Percentiles rank a stretch among this genome's conserved stretches.
phyloP scores from a whole-genome alignment of 495 filamentous ascomycete genomes.

The Penicillium canescens region DNA sequence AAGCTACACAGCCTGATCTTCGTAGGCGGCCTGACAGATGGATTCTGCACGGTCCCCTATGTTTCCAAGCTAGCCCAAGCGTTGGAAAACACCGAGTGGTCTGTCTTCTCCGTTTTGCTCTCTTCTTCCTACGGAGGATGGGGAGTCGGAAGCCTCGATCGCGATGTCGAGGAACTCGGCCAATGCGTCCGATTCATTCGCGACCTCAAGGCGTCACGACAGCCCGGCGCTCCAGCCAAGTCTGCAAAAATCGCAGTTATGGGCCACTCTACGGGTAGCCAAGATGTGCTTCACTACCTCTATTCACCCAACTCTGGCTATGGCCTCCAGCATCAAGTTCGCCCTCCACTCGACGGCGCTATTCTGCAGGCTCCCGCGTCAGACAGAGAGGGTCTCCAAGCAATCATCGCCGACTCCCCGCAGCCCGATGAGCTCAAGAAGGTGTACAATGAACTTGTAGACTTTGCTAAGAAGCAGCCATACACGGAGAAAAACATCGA shows the following conservation, averaged over 20 bases:
- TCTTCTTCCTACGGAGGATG: conserved; percentile 71
- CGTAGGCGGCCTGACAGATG: conserved; percentile 82
- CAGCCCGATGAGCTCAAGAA: conserved; percentile 30
- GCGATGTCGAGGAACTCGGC: conserved; percentile 74
- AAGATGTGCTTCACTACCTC: conserved; percentile 84
- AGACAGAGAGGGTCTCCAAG: conserved; percentile 68
- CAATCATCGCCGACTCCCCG: conserved; percentile 16
- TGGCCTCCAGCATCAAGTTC: conserved; percentile 24
- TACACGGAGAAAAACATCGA: conserved; percentile 48
- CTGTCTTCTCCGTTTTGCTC: conserved; percentile 61
- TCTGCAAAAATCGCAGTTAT: conserved; percentile 73
- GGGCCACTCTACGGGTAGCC: conserved; percentile 87
- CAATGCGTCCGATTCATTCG: conserved; percentile 72
- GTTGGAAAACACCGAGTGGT: conserved; percentile 62
- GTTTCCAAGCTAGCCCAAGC: conserved; percentile 50
- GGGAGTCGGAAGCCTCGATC: conserved; percentile 64
- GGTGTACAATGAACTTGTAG: conserved; percentile 51
- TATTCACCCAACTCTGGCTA: conserved; percentile 33
- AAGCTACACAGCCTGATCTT: conserved; percentile 74
- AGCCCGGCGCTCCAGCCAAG: conserved; percentile 30
- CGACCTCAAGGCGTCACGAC: conserved; percentile 25
- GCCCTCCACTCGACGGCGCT: conserved; percentile 67
- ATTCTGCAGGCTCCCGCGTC: conserved; percentile 81
- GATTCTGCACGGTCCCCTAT: conserved; percentile 68
- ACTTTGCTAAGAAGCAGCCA: conserved; percentile 44